Evolutionary conservation across 352 stramenopile species (phyloP), one percentile per base, ranked within the genome.

Genomic region (Pythium sp.): DNA sequence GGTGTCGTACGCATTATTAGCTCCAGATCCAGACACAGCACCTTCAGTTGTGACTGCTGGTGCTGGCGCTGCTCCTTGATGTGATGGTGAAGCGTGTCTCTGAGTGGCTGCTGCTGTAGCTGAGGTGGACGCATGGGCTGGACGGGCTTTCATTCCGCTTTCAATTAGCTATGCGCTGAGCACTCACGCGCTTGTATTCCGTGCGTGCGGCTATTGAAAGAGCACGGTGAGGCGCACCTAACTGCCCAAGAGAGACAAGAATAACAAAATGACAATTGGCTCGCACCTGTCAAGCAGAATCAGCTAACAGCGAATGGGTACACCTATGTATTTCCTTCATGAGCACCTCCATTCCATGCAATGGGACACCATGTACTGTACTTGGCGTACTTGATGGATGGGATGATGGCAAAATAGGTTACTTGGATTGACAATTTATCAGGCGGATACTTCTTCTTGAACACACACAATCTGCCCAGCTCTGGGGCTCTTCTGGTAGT

Each of bases 361-460:
- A 26, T 26, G 24, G 24, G 24, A 26, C 15, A 43, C 36, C 14
- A 41, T 9, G 8, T 41, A 41, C 34, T 41, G 34, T 43, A 43
- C 38, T 14, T 46, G 38, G 5, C 1, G 30, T 5, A 32, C 30
- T 32, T 46, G 38, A 46, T 46, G 38, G 14, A 46, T 18, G 38
- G 38, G 4, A 18, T 7, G 15, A 8, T 41, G 9, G 36, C 58
- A 55, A 26, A 64, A 64, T 64, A 64, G 58, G 18, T 47, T 64
- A 64, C 58, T 64, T 32, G 5, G 30, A 54, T 64, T 54, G 22
- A 38, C 58, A 38, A 6, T 28, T 34, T 32, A 58, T 30, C 3
- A 34, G 2, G 43, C 7, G 43, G 43, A 22, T 49, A 49, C 43
- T 49, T 49, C 43, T 51, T 51, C 15, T 51, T 51, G 15, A 32